Percentiles rank a stretch among this genome's conserved stretches.
phyloP scores from a whole-genome alignment of 768 basidiomycete species.

The Nidularia pulvinata region DNA sequence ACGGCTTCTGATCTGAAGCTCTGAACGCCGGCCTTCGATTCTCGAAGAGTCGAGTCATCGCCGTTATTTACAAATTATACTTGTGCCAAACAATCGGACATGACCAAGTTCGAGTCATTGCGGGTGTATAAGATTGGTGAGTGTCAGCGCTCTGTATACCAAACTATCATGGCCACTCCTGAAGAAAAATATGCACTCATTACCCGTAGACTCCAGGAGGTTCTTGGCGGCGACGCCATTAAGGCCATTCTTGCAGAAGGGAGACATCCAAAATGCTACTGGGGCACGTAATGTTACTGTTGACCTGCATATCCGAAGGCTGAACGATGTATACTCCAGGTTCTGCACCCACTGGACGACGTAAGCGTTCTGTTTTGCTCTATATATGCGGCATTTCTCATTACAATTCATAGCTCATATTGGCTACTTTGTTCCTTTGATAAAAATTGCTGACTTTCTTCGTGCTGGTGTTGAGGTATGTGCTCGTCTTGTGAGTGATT shows the following conservation, averaged over 20 bases:
- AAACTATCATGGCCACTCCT: constrained; percentile 24
- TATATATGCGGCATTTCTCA: not conserved
- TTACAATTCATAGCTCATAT: constrained; percentile 72
- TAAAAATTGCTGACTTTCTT: constrained; percentile 96
- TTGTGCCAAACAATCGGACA: no score
- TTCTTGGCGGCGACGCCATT: constrained; percentile 83
- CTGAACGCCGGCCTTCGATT: no score
- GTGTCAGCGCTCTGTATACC: no score
- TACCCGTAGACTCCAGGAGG: constrained; percentile 83
- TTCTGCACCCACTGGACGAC: constrained; percentile 91
- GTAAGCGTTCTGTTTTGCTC: constrained; percentile 44
- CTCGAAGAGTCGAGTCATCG: no score
- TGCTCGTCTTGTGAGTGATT: constrained; percentile 1
- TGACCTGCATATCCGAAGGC: constrained; percentile 2
- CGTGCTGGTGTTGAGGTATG: constrained; percentile 85
- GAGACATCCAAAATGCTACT: constrained; percentile 82
- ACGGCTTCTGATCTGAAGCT: no score
- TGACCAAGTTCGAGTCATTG: no score
- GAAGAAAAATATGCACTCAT: constrained; percentile 78
- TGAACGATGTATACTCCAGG: constrained; percentile 44
- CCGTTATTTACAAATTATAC: no score
- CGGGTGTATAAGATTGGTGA: no score
- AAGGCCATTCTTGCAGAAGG: constrained; percentile 80
- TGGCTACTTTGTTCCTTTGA: constrained; percentile 94
- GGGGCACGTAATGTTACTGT: constrained; percentile 58